Evolutionary conservation across 1,284 basidiomycete species (phyloP).

Genomic region (Ceratobasidium papillatum): DNA sequence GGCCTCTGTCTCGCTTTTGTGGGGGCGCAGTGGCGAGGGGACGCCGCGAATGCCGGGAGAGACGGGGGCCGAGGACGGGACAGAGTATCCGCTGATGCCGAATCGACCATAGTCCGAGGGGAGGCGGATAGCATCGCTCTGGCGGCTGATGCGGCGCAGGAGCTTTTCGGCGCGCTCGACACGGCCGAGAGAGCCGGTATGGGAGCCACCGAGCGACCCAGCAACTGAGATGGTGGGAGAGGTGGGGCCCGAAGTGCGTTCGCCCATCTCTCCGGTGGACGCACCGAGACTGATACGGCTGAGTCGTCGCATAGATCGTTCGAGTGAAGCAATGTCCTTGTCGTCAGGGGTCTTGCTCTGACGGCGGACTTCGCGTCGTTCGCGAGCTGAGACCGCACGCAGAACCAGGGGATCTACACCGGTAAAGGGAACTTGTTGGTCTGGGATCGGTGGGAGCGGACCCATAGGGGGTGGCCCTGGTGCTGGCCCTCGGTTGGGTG

Average conservation of each 20-base stretch:
- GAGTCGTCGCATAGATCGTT: conserved; percentile 25
- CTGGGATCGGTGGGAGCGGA: conserved; percentile 14
- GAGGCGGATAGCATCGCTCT: conserved; percentile 17
- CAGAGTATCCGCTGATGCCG: conserved; percentile 23
- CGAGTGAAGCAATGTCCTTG: conserved; percentile 13
- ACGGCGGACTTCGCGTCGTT: conserved; percentile 2
- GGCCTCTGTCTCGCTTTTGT: not conserved
- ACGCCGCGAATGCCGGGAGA: conserved; percentile 26
- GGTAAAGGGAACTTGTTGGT: not conserved
- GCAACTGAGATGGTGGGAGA: conserved; percentile 4
- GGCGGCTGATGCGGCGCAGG: conserved; percentile 25
- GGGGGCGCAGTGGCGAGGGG: not conserved
- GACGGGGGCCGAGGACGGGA: conserved; percentile 26
- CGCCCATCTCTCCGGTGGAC: not conserved
- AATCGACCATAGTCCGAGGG: conserved; percentile 26
- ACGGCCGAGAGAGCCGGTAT: not conserved
- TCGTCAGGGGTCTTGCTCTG: conserved; percentile 22
- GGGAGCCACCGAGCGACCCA: not conserved
- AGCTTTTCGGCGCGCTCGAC: conserved; percentile 25
- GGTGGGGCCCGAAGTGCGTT: not conserved
- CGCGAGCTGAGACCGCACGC: conserved; percentile 5
- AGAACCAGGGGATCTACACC: conserved; percentile 3
- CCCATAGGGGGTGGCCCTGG: conserved; percentile 12
- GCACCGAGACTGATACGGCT: conserved; percentile 19
- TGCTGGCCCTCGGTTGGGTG: not conserved